Base-by-base conservation (phyloP, 164 flowering plant genomes). In the Cinnamomum chago region DNA sequence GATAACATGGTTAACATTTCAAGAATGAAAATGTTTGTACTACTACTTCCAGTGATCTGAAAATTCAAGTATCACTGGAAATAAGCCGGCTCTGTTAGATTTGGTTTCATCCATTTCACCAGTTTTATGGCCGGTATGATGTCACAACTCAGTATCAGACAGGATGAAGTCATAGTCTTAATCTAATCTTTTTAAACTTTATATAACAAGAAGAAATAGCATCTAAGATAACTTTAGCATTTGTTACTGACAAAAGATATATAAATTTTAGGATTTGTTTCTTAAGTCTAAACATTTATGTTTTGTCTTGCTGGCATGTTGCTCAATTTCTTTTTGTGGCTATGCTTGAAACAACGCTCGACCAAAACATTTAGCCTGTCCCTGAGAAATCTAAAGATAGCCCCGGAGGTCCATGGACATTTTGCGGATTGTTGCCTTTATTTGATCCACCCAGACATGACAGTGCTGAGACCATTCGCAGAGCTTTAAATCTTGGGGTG, bases 391-490 rank as follows among this genome's bases (percentile, higher is more conserved):
- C 82, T 1, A 89, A 87, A 77, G 92, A 89, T 22, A 86, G 97
- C 75, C 83, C 86, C 75, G 98, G 98, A 76, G 92, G 90, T 75
- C 96, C 98, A 30, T 93, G 96, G 96, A 84, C 79, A 74, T 91
- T 91, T 74, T 87, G 92, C 77, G 98, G 98, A 50, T 75, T 93
- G 81, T 73, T 93, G 82, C 90, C 97, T 20, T 82, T 93, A 77
- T 93, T 93, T 84, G 97, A 93, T 84, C 95, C 98, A 65, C 98
- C 97, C 62, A 87, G 97, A 78, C 95, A 92, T 81, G 97, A 92
- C 73, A 92, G 97, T 86, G 94, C 92, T 58, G 95, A 92, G 81
- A 93, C 97, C 58, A 93, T 93, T 72, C 95, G 92, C 58, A 86
- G 90, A 83, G 92, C 97, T 51, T 90, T 93, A 58, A 84, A 88